Base-by-base conservation (phyloP, 2,329 filamentous ascomycete species). In the Colletotrichum orbiculare region DNA sequence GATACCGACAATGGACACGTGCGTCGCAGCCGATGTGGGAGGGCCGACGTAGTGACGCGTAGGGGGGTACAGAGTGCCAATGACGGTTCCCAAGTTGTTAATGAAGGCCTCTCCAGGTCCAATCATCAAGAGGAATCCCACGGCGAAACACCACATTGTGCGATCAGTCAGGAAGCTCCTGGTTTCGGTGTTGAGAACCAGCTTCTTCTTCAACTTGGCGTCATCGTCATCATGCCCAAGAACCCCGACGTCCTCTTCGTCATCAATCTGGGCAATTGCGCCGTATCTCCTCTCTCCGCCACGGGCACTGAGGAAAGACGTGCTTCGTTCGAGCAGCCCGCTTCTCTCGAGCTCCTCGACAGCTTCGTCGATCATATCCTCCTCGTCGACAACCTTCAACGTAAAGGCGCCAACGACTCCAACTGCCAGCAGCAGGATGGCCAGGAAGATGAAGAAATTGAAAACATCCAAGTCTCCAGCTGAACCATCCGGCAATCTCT, bases 71-170 rank as follows among this genome's bases (percentile, higher is more conserved):
- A 97, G 83, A 0, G 95, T 97, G 70, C 92, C 91, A 71, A 98
- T 94, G 67, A 99, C 90, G 33, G 94, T 97, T 41, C 96, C 96
- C 9, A 99, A 82, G 72, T 98, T 99, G 80, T 98, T 99, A 79
- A 98, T 94, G 76, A 97, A 99, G 10, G 95, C 92, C 78, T 99
- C 96, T n/a, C 94, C 95, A 0, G 96, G 95, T 0, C 96, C 96
- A 58, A 94, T 92, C 71, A 97, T 92, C 68, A 98, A 86, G 77
- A 98, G 93, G 79, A 99, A 98, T 17, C 94, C 94, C 1, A 90
- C 81, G 0, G 95, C 93, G 70, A 99, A 90, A 74, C 89, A 92
- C 95, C 95, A 99, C 95, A 98, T 98, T 11, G 94, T 97, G 66
- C 87, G 89, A 71, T 99, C 96, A 33, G 87, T 85, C 9, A 99